Conservation (phyloP, 2,329 filamentous ascomycete species). For the Domatiomyces catenatus region DNA sequence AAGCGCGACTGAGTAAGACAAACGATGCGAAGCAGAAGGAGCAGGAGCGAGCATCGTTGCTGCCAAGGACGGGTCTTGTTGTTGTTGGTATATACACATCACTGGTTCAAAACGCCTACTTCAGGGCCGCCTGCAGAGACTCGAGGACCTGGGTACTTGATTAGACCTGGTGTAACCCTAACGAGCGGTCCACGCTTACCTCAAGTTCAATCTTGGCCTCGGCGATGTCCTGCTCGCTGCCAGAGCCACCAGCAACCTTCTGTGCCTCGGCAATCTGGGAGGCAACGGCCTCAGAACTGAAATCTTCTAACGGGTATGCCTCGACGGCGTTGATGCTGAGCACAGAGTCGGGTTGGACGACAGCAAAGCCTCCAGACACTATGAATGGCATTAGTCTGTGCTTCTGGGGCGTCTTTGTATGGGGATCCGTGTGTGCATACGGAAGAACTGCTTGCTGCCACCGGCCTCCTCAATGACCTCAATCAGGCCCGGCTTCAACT, state of each 20-base stretch:
- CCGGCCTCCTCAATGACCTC: slow-evolving; percentile 91
- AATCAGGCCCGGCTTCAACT: slow-evolving; percentile 90
- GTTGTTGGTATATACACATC: slow-evolving; percentile 25
- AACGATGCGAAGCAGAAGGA: neutral
- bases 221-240: slow-evolving; percentile 92
- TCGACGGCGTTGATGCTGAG: slow-evolving; percentile 98
- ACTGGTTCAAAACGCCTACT: slow-evolving; percentile 23
- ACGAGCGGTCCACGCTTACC: slow-evolving; percentile 40
- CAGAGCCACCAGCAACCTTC: slow-evolving; percentile 79
- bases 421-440: slow-evolving; percentile 41
- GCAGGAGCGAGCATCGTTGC: neutral
- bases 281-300: slow-evolving; percentile 80
- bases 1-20: neutral
- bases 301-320: slow-evolving; percentile 87
- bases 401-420: slow-evolving; percentile 1
- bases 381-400: slow-evolving; percentile 5
- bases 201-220: slow-evolving; percentile 99
- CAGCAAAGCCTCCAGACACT: slow-evolving; percentile 95
- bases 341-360: slow-evolving; percentile 85
- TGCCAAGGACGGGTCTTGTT: neutral
- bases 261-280: slow-evolving; percentile 87
- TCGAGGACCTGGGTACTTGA: slow-evolving; percentile 29
- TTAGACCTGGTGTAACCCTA: slow-evolving; percentile 1
- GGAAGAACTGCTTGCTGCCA: slow-evolving; percentile 89
- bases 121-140: slow-evolving; percentile 34